Conservation (phyloP, 2,329 filamentous ascomycete species). For the Claviceps sp. region DNA sequence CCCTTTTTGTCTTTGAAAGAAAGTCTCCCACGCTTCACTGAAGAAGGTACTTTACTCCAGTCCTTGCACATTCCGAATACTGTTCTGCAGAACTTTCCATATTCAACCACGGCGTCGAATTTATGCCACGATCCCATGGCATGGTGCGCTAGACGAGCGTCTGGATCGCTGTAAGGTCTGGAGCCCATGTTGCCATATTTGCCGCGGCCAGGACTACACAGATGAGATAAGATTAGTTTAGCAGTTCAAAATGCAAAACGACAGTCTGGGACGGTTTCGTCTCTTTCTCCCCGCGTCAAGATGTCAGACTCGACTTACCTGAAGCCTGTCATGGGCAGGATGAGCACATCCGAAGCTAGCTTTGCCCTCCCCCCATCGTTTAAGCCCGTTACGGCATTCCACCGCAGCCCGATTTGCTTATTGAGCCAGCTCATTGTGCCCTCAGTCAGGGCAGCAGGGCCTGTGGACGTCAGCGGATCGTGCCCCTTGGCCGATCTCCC, state of each 20-base stretch:
- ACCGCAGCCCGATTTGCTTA: conserved; percentile 9
- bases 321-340: conserved; percentile 13
- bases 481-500: neutral
- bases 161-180: conserved; percentile 10
- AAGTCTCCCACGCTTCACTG: neutral
- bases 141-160: conserved; percentile 12
- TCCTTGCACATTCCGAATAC: conserved; percentile 11
- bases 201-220: conserved; percentile 10
- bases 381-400: conserved; percentile 12
- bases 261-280: too few species aligned
- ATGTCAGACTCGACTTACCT: conserved; percentile 7
- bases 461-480: conserved; percentile 12
- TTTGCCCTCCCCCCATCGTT: conserved; percentile 12
- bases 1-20: neutral
- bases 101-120: conserved; percentile 11
- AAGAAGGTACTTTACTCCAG: conserved; percentile 11
- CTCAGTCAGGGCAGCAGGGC: conserved; percentile 13
- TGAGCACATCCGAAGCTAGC: conserved; percentile 10
- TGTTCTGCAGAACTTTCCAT: conserved; percentile 14
- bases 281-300: neutral
- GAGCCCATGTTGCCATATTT: conserved; percentile 14
- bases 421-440: conserved; percentile 11
- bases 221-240: neutral
- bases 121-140: conserved; percentile 12
- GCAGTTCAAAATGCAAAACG: neutral